Percentiles rank a stretch among this genome's conserved stretches.
Conservation (phyloP, 805 yeast genomes). For the Zygotorulaspora danielsina region DNA sequence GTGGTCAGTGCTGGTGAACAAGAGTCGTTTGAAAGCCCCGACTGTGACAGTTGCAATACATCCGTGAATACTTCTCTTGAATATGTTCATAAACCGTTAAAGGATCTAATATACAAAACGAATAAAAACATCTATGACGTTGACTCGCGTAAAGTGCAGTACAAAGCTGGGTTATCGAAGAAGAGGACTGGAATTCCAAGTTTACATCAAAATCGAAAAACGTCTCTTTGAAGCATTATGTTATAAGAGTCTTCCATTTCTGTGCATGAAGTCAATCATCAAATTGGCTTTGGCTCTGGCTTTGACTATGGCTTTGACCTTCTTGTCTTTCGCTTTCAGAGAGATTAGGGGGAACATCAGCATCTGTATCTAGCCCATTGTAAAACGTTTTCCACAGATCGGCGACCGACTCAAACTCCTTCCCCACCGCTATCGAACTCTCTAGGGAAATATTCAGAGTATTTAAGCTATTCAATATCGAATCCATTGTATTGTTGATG, state of each 20-base stretch:
- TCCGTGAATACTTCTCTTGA: slow-evolving; percentile 5
- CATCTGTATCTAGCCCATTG: slow-evolving; percentile 39
- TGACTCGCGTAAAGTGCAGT: slow-evolving; percentile 24
- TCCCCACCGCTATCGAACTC: slow-evolving; percentile 66
- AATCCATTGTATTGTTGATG: slow-evolving; percentile 47
- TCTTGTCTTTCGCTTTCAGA: too few relatives aligned
- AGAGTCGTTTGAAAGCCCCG: neutral
- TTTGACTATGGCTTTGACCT: too few relatives aligned
- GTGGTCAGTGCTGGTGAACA: too few relatives aligned
- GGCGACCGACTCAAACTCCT: slow-evolving; percentile 68
- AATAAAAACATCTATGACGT: slow-evolving; percentile 25
- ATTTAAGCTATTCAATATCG: slow-evolving; percentile 59
- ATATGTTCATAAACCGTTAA: slow-evolving; percentile 25
- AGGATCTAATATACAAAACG: slow-evolving; percentile 26
- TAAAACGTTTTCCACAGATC: slow-evolving; percentile 68
- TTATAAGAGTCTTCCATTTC: too few relatives aligned
- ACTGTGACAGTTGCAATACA: neutral
- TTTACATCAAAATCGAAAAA: slow-evolving; percentile 16
- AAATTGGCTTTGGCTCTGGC: too few relatives aligned
- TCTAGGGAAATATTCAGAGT: slow-evolving; percentile 64
- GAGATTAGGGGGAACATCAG: slow-evolving; percentile 7
- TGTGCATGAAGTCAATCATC: too few relatives aligned
- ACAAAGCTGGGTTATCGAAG: slow-evolving; percentile 29
- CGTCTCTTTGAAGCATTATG: too few relatives aligned
- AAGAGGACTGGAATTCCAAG: slow-evolving; percentile 13